Evolutionary conservation across 306 rosid genomes (phyloP).

Genomic region (Glycine soja): DNA sequence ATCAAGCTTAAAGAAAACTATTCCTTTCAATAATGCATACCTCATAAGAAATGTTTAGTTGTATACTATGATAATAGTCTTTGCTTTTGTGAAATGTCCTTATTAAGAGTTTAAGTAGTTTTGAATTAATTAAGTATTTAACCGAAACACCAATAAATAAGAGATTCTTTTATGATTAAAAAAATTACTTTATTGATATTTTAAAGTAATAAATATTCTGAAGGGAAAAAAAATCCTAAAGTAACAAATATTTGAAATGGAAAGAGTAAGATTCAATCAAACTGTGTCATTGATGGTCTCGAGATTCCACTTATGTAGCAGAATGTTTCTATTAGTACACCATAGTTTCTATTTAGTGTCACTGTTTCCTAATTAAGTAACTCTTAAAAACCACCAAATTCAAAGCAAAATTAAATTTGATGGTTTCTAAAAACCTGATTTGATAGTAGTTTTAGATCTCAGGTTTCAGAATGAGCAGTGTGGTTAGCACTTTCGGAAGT

Average conservation of each 20-base stretch:
- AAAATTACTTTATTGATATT: background rate
- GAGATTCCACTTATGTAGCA: slow-evolving; percentile 23
- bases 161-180: background rate
- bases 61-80: background rate
- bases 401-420: background rate
- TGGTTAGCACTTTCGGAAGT: background rate
- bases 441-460: slow-evolving; percentile 21
- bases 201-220: background rate
- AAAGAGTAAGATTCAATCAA: background rate
- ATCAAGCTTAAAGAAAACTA: background rate
- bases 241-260: background rate
- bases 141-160: background rate
- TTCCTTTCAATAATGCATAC: background rate
- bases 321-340: background rate
- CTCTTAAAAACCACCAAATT: background rate
- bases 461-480: background rate
- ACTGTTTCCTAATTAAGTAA: slow-evolving; percentile 8
- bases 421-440: background rate
- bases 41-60: background rate
- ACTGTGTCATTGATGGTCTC: slow-evolving; percentile 14
- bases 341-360: background rate
- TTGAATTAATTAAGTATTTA: background rate
- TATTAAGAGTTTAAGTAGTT: background rate
- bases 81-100: background rate
- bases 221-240: background rate